These are phyloP conservation scores for Leptographium radiaticola DNA, from an alignment of 2,329 filamentous ascomycete genomes.

Conservation along the genomic window DNA sequence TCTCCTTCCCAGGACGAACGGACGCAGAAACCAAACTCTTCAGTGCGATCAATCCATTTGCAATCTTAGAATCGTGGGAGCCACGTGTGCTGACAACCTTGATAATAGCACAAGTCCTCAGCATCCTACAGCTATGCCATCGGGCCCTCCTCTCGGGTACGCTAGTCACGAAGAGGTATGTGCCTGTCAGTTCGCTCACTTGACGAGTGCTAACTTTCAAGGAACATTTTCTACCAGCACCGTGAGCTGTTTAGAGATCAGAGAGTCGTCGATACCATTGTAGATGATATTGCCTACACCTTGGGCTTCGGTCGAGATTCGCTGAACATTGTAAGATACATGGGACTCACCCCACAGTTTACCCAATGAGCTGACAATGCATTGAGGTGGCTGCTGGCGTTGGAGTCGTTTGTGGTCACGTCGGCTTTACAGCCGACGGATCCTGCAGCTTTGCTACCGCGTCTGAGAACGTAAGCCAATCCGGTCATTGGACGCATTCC, in stretches of 20 bases:
- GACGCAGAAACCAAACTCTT: slow-evolving; percentile 37
- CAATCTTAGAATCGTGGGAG: too few relatives aligned
- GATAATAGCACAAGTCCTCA: slow-evolving; percentile 37
- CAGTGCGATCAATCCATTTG: slow-evolving; percentile 22
- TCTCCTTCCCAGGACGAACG: slow-evolving; percentile 33
- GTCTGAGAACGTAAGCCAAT: slow-evolving; percentile 3
- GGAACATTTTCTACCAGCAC: slow-evolving; percentile 71
- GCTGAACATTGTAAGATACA: slow-evolving; percentile 50
- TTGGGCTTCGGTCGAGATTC: slow-evolving; percentile 49
- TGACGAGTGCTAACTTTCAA: slow-evolving; percentile 19
- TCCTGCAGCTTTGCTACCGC: slow-evolving; percentile 6
- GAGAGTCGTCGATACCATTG: slow-evolving; percentile 52
- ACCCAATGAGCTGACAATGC: not conserved
- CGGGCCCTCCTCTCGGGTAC: slow-evolving; percentile 41
- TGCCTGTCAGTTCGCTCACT: not conserved
- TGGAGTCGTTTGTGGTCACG: slow-evolving; percentile 51
- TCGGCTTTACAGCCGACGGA: slow-evolving; percentile 25
- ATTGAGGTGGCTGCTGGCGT: slow-evolving; percentile 58
- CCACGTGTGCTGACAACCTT: not conserved
- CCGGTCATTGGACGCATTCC: too few relatives aligned
- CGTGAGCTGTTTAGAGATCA: slow-evolving; percentile 60
- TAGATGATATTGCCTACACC: slow-evolving; percentile 63
- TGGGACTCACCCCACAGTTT: too few relatives aligned
- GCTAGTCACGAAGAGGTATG: slow-evolving; percentile 48
- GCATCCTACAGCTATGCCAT: slow-evolving; percentile 46